Base-by-base conservation (phyloP, 345 rosid genomes). In the Pugionium cornutum region DNA sequence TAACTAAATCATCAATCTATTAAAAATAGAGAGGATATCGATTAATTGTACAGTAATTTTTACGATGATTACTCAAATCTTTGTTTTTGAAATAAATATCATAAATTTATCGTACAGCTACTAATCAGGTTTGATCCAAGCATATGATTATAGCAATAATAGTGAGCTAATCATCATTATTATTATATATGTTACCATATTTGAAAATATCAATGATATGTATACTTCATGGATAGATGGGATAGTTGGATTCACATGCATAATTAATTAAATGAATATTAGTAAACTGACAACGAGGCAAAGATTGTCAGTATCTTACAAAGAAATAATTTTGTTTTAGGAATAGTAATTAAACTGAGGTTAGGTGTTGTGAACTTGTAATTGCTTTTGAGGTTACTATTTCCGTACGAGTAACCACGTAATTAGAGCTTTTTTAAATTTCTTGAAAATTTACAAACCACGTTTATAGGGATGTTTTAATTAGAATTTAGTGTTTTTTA, bases 361-460 rank as follows among this genome's bases (percentile, higher is more conserved):
- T 51, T 66, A 35, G 62, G 72, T 53, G 63, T 54, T 61, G 74
- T 42, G 53, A 59, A 51, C 45, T 34, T 70, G 50, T 70, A 59
- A 42, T 50, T 57, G 60, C 55, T 65, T 72, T 65, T 59, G 66
- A 60, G 71, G 45, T 66, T 73, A 66, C 37, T 64, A 57, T 34
- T 64, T 57, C 76, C 71, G 76, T 72, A 72, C 76, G 55, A 66
- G 60, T 42, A 72, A 65, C 54, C 44, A 59, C 67, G 72, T 58
- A 66, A 67, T 73, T 46, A 52, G 18, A 18, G 18, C 18, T 18
- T 18, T 18, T 18, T 18, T 18, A 18, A 18, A 18, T 18, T 18
- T 48, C 44, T 44, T 4, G 67, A 1, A 59, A 45, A 33, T 66
- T 66, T 62, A 58, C 77, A 67, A 67, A 73, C 68, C 53, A 67